Conservation (phyloP, 1,284 basidiomycete genomes). For the Cutaneotrichosporon sp. region DNA sequence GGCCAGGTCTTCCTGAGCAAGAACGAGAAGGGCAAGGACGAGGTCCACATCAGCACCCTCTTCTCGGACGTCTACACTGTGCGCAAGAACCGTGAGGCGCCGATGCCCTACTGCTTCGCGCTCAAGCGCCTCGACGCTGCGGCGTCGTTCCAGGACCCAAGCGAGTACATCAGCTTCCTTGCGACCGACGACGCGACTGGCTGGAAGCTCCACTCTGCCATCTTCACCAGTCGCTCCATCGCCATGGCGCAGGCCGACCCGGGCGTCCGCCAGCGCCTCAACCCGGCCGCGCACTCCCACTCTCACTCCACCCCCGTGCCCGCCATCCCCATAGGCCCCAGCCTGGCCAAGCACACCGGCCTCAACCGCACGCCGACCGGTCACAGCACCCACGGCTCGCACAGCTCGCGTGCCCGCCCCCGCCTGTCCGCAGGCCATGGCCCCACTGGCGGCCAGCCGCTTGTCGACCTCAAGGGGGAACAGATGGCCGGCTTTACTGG, state of each 20-base stretch:
- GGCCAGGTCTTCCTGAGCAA: slow-evolving; percentile 82
- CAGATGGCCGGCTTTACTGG: slow-evolving; percentile 15
- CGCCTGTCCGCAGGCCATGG: neutral
- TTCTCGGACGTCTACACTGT: slow-evolving; percentile 79
- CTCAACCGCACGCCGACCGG: neutral
- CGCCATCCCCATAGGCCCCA: neutral
- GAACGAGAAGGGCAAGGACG: slow-evolving; percentile 81
- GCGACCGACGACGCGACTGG: slow-evolving; percentile 62
- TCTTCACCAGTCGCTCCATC: slow-evolving; percentile 35
- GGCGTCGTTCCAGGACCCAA: slow-evolving; percentile 76
- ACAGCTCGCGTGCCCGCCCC: neutral
- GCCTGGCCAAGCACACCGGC: neutral
- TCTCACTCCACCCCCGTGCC: neutral
- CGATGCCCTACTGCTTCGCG: slow-evolving; percentile 74
- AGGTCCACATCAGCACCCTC: slow-evolving; percentile 57
- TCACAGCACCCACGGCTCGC: neutral
- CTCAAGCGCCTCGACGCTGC: slow-evolving; percentile 78
- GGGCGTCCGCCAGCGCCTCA: neutral
- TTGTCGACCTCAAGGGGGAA: slow-evolving; percentile 9
- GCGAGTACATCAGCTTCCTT: slow-evolving; percentile 81
- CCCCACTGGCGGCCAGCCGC: neutral
- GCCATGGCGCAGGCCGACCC: slow-evolving; percentile 15
- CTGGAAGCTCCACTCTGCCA: slow-evolving; percentile 39
- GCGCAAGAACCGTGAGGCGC: slow-evolving; percentile 62
- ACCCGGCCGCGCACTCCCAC: neutral